Evolutionary conservation across 257 asterid genomes (phyloP).

Genomic region (Nicotiana otophora): DNA sequence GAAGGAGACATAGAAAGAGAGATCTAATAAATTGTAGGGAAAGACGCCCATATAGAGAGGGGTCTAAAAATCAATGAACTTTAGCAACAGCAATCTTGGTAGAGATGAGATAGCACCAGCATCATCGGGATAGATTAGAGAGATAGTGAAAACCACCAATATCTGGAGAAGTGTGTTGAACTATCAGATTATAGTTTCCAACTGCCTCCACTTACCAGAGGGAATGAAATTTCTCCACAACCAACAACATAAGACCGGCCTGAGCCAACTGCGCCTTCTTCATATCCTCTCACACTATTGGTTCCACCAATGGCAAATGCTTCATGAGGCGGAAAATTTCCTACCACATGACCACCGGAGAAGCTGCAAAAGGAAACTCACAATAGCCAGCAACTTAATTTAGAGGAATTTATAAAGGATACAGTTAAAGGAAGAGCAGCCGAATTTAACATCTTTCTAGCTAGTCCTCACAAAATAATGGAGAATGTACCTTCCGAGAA

Average conservation of each 20-base stretch:
- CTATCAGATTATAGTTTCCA: neutral
- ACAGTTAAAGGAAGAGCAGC: neutral
- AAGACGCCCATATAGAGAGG: neutral
- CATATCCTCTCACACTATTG: slow-evolving; percentile 93
- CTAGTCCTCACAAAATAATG: neutral
- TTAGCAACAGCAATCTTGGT: neutral
- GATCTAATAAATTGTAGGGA: neutral
- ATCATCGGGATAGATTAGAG: neutral
- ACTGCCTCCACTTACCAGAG: slow-evolving; percentile 53
- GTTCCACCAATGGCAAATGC: slow-evolving; percentile 98
- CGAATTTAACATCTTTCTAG: slow-evolving; percentile 1
- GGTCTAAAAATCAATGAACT: neutral
- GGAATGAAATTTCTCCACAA: slow-evolving; percentile 89
- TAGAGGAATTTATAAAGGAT: neutral
- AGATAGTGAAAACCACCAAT: neutral
- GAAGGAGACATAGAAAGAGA: neutral
- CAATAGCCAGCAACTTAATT: neutral
- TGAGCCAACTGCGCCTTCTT: slow-evolving; percentile 95
- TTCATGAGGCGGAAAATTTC: slow-evolving; percentile 96
- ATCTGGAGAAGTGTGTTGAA: neutral
- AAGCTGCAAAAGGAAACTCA: slow-evolving; percentile 31
- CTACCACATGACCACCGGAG: slow-evolving; percentile 84
- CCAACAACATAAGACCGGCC: slow-evolving; percentile 83
- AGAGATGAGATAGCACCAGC: neutral
- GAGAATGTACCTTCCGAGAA: slow-evolving; percentile 55